phyloP scores from a whole-genome alignment of 2,329 filamentous ascomycete genomes.

The Parafenestella ontariensis region DNA sequence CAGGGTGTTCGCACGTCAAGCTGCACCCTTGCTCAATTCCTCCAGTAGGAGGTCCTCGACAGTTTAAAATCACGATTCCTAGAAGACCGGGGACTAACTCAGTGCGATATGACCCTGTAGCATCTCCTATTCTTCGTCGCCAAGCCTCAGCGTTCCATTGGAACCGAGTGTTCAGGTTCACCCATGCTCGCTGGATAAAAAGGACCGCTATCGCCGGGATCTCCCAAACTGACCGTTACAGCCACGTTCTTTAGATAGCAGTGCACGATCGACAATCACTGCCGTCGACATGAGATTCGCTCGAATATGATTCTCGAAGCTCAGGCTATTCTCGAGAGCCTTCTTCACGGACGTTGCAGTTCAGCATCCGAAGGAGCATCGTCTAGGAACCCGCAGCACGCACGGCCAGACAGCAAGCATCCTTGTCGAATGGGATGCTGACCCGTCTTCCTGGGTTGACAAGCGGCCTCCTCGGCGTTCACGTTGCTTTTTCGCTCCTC shows the following conservation, averaged over 20 bases:
- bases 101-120: too few relatives aligned
- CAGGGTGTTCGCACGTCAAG: too few relatives aligned
- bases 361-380: not conserved
- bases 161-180: not conserved
- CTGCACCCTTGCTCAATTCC: too few relatives aligned
- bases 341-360: not conserved
- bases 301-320: not conserved
- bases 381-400: constrained; percentile 4
- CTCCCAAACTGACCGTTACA: not conserved
- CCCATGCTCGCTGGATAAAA: constrained; percentile 1
- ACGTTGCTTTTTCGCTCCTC: constrained; percentile 10
- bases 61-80: too few relatives aligned
- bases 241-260: not conserved
- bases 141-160: not conserved
- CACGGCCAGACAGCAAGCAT: not conserved
- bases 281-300: not conserved
- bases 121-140: not conserved
- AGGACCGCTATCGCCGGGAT: not conserved
- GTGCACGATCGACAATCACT: not conserved
- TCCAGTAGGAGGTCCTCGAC: too few relatives aligned
- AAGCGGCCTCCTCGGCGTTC: constrained; percentile 5
- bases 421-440: constrained; percentile 21
- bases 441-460: constrained; percentile 25
- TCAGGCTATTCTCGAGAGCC: not conserved
- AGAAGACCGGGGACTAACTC: too few relatives aligned